Percentiles rank a stretch among this genome's conserved stretches.
phyloP scores from a whole-genome alignment of 768 basidiomycete species.

The Pisolithus orientalis region DNA sequence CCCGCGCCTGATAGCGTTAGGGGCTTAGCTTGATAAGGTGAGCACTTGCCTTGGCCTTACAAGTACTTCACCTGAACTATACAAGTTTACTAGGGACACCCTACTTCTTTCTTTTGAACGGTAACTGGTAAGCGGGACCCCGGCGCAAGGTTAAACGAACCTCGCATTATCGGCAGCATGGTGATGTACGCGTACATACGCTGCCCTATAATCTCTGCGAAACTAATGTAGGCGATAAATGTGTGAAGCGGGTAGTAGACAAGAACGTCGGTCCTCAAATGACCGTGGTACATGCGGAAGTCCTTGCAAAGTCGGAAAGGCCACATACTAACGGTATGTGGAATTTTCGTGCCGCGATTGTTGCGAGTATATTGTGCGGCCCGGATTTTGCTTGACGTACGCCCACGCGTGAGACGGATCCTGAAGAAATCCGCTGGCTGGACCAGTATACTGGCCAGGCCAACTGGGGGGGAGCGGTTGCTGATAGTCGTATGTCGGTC shows the following conservation, averaged over 20 bases:
- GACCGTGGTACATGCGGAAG: neutral
- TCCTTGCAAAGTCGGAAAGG: neutral
- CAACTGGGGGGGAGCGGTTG: slow-evolving; percentile 18
- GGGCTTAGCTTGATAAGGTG: neutral
- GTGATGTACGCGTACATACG: neutral
- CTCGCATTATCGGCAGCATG: neutral
- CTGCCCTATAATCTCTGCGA: neutral
- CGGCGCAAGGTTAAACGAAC: neutral
- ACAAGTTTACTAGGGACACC: no score
- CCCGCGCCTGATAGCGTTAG: neutral
- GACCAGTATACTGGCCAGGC: slow-evolving; percentile 40
- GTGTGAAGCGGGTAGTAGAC: neutral
- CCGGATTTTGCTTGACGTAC: slow-evolving; percentile 39
- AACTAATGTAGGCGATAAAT: neutral
- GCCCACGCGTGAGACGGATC: slow-evolving; percentile 34
- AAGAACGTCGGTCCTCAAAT: neutral
- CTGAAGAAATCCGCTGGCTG: slow-evolving; percentile 45
- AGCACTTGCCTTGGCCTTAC: neutral
- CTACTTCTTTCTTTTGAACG: neutral
- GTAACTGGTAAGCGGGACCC: neutral
- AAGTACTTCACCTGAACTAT: no score
- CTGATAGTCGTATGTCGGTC: slow-evolving; percentile 17
- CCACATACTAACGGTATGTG: slow-evolving; percentile 17
- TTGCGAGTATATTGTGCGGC: slow-evolving; percentile 62
- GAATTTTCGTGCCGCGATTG: slow-evolving; percentile 32